These are phyloP conservation scores for Fraxinus floribunda DNA, from an alignment of 305 asterid species.

Conservation along the genomic window DNA sequence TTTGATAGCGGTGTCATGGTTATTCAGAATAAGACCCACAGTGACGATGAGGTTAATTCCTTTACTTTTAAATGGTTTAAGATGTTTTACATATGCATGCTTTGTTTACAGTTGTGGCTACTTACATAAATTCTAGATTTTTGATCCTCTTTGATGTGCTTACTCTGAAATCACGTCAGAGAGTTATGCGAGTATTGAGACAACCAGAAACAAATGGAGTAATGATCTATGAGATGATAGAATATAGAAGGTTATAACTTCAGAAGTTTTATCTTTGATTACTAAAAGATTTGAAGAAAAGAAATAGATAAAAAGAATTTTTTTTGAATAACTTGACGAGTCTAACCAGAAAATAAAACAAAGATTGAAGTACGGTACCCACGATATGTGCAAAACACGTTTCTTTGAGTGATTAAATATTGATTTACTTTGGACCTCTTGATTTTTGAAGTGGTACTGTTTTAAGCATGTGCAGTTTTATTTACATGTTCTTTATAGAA, in stretches of 20 bases:
- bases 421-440: neutral
- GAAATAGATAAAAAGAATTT: neutral
- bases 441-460: neutral
- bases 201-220: conserved; percentile 2
- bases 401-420: neutral
- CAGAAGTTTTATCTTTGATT: conserved; percentile 18
- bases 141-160: neutral
- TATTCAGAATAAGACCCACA: conserved; percentile 81
- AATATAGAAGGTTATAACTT: neutral
- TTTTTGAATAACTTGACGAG: neutral
- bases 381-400: neutral
- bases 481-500: neutral
- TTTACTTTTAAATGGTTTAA: conserved; percentile 9
- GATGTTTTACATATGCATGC: neutral
- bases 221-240: neutral
- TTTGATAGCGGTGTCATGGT: conserved; percentile 98
- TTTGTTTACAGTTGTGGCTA: neutral
- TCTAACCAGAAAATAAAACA: conserved; percentile 6
- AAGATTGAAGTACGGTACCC: neutral
- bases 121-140: neutral
- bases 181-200: neutral
- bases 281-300: conserved; percentile 13
- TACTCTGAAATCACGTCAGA: neutral
- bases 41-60: conserved; percentile 79
- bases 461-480: neutral